Conservation (phyloP, 2,329 filamentous ascomycete genomes). For the Fusarium fujikuroi region DNA sequence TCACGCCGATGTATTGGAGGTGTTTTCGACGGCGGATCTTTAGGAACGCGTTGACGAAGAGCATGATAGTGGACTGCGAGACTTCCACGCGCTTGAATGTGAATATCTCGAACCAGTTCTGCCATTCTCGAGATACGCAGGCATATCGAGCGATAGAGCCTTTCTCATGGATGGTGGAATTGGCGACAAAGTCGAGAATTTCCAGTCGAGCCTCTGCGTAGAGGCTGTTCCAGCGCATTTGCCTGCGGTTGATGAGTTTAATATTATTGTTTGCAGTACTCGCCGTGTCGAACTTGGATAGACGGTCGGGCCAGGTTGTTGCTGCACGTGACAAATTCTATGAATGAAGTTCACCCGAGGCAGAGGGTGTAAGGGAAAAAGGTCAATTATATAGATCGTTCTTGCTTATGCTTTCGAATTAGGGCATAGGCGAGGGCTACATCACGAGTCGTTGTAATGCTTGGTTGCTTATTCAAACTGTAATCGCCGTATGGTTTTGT, state of each 20-base stretch:
- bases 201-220: neutral
- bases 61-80: neutral
- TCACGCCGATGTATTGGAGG: neutral
- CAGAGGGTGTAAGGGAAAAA: too few relatives aligned
- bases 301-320: too few relatives aligned
- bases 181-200: neutral
- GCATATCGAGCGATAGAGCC: neutral
- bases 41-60: neutral
- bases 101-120: neutral
- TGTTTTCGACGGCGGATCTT: neutral
- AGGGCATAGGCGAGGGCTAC: neutral
- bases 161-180: neutral
- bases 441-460: neutral
- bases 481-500: neutral
- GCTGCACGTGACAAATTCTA: neutral
- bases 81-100: neutral
- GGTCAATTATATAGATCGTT: fast-evolving
- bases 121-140: neutral
- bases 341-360: too few relatives aligned
- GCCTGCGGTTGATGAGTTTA: too few relatives aligned
- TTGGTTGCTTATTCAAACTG: neutral
- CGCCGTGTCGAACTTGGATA: too few relatives aligned
- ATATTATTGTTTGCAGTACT: neutral
- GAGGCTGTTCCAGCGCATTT: neutral
- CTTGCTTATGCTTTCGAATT: neutral